Conservation (phyloP, 805 yeast genomes). For the Yarrowia sp. region DNA sequence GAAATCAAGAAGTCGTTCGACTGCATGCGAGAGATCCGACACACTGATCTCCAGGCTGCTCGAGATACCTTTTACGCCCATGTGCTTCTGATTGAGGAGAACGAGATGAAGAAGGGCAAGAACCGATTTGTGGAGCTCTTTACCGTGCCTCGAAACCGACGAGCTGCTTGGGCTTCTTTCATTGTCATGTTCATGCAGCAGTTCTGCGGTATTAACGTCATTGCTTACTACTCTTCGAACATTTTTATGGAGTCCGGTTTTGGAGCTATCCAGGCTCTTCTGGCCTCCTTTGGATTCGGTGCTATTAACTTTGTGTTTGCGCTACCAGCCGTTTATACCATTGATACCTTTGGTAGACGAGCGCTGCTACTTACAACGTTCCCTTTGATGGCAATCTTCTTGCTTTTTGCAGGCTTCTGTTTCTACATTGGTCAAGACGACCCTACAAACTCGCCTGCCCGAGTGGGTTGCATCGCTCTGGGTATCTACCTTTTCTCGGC, state of each 20-base stretch:
- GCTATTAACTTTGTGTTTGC: constrained; percentile 83
- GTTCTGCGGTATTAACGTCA: constrained; percentile 88
- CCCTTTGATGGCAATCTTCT: constrained; percentile 64
- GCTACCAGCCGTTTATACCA: constrained; percentile 79
- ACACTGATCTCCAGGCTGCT: constrained; percentile 62
- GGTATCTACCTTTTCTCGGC: constrained; percentile 78
- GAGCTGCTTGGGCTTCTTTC: constrained; percentile 81
- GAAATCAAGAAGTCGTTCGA: constrained; percentile 59
- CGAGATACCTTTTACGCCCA: constrained; percentile 68
- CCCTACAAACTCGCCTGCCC: constrained; percentile 48
- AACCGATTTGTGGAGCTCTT: constrained; percentile 55
- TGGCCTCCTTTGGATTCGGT: constrained; percentile 89
- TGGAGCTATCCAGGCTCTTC: constrained; percentile 64
- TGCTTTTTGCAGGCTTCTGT: constrained; percentile 64
- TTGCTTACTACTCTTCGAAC: constrained; percentile 84
- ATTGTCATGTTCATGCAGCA: constrained; percentile 90
- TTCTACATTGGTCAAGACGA: constrained; percentile 66
- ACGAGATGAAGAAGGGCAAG: constrained; percentile 50
- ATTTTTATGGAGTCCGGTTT: constrained; percentile 75
- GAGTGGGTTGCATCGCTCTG: constrained; percentile 70
- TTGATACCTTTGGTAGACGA: constrained; percentile 80
- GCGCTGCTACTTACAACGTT: constrained; percentile 61
- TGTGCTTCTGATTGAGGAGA: constrained; percentile 57
- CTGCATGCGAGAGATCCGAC: constrained; percentile 58
- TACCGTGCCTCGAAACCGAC: constrained; percentile 78